A percentile compares a stretch with the other conserved stretches of the same genome.
phyloP scores from a whole-genome alignment of 2,329 filamentous ascomycete genomes.

The Scedosporium minutisporum region DNA sequence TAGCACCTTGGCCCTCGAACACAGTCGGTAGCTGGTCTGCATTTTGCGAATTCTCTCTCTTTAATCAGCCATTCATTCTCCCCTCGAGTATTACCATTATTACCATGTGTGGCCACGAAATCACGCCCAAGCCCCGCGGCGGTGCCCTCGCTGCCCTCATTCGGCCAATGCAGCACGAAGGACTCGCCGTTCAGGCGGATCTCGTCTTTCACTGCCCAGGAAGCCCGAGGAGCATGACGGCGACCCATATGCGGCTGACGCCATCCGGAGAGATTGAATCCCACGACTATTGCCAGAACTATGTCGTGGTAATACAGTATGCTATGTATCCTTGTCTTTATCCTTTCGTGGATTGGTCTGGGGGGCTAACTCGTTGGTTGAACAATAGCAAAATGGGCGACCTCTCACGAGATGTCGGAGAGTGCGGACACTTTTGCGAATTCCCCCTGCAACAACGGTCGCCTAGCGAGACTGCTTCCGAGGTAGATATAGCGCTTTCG shows the following conservation, averaged over 20 bases:
- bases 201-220: slow-evolving; percentile 33
- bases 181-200: slow-evolving; percentile 19
- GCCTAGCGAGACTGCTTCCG: neutral
- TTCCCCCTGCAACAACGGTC: neutral
- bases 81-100: neutral
- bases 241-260: slow-evolving; percentile 33
- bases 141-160: slow-evolving; percentile 36
- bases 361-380: neutral
- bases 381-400: slow-evolving; percentile 1
- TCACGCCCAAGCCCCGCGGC: slow-evolving; percentile 28
- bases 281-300: slow-evolving; percentile 5
- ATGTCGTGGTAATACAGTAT: slow-evolving; percentile 36
- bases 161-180: slow-evolving; percentile 13
- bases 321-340: slow-evolving; percentile 9
- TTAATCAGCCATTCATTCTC: neutral
- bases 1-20: neutral
- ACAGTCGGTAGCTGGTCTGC: neutral
- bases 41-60: neutral
- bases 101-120: slow-evolving; percentile 34
- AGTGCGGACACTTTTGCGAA: slow-evolving; percentile 5
- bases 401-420: neutral
- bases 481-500: slow-evolving; percentile 16
- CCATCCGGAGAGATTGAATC: slow-evolving; percentile 15
- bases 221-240: slow-evolving; percentile 23
- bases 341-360: too few relatives aligned